phyloP scores from a whole-genome alignment of 495 filamentous ascomycete genomes.

The Podospora tetraspora region DNA sequence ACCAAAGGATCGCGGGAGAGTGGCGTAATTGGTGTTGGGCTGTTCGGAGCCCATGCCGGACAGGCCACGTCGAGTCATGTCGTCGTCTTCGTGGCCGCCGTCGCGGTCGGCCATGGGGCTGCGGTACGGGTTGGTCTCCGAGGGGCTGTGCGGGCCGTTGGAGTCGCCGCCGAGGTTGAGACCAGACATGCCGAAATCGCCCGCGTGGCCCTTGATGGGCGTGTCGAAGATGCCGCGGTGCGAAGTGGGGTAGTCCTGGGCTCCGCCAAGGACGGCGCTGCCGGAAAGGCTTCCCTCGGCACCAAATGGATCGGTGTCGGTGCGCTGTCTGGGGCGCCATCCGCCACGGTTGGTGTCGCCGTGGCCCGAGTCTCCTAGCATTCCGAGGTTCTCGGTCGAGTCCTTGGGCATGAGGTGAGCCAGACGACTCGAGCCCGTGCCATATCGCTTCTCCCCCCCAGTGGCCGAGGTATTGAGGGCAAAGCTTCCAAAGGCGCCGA shows the following conservation, averaged over 20 bases:
- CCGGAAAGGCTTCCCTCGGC: slow-evolving; percentile 60
- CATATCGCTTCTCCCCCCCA: slow-evolving; percentile 65
- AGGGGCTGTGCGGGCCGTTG: slow-evolving; percentile 69
- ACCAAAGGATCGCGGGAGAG: slow-evolving; percentile 44
- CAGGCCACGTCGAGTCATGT: slow-evolving; percentile 43
- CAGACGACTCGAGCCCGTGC: slow-evolving; percentile 73
- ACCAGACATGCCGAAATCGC: slow-evolving; percentile 78
- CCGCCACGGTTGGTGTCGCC: slow-evolving; percentile 30
- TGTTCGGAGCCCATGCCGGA: slow-evolving; percentile 36
- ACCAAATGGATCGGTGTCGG: slow-evolving; percentile 79
- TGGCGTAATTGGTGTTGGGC: slow-evolving; percentile 38
- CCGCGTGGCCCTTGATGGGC: slow-evolving; percentile 52
- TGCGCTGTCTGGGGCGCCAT: slow-evolving; percentile 53
- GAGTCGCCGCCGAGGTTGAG: slow-evolving; percentile 53
- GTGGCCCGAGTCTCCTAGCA: slow-evolving; percentile 29
- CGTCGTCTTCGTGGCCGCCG: slow-evolving; percentile 62
- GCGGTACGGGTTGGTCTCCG: slow-evolving; percentile 95
- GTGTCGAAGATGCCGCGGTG: slow-evolving; percentile 48
- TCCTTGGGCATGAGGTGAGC: slow-evolving; percentile 79
- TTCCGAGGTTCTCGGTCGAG: slow-evolving; percentile 58
- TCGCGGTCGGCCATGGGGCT: slow-evolving; percentile 67
- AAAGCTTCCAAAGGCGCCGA: slow-evolving; percentile 88
- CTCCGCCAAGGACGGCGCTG: slow-evolving; percentile 75
- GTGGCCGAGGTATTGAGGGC: slow-evolving; percentile 50
- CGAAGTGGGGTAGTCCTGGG: slow-evolving; percentile 65